Percentiles rank a stretch among this genome's conserved stretches.
Conservation (phyloP, 1,284 basidiomycete genomes). For the Mycosarcoma mackinlayi region DNA sequence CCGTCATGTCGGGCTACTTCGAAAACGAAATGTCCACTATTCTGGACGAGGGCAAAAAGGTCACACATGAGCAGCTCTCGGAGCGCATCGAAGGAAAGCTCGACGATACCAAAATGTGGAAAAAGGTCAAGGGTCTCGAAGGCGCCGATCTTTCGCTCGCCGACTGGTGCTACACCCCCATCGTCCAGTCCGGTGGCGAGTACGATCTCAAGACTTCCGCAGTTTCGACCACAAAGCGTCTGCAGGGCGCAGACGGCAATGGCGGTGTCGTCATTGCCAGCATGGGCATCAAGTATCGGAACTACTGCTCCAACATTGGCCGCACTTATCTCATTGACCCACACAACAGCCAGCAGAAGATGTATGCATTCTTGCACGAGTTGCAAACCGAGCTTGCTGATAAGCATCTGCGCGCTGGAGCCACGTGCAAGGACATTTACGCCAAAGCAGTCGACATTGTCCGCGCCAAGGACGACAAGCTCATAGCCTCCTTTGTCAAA, state of each 20-base stretch:
- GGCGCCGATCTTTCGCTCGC: constrained; percentile 82
- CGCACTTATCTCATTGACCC: constrained; percentile 96
- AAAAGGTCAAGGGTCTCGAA: constrained; percentile 74
- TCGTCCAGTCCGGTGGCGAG: constrained; percentile 90
- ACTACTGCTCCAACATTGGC: constrained; percentile 90
- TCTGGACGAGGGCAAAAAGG: constrained; percentile 88
- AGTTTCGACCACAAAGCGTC: constrained; percentile 76
- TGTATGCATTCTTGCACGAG: constrained; percentile 80
- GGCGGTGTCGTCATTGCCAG: constrained; percentile 80
- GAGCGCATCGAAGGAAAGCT: constrained; percentile 85
- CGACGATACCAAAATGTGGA: constrained; percentile 77
- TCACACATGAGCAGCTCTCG: constrained; percentile 86
- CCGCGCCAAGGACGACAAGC: constrained; percentile 80
- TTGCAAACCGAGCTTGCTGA: constrained; percentile 82
- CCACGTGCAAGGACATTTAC: constrained; percentile 81
- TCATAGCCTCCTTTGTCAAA: constrained; percentile 87
- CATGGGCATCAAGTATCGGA: constrained; percentile 90
- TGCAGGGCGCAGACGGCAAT: constrained; percentile 84
- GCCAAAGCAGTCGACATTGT: constrained; percentile 80
- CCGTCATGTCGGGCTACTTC: constrained; percentile 85
- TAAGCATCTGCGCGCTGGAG: constrained; percentile 81
- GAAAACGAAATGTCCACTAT: constrained; percentile 88
- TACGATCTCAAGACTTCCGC: constrained; percentile 90
- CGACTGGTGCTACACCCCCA: constrained; percentile 94
- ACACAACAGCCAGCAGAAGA: constrained; percentile 75